Evolutionary conservation across 495 filamentous ascomycete species (phyloP), one percentile per base, ranked within the genome.

Genomic region (Trichocladium uniseriatum): DNA sequence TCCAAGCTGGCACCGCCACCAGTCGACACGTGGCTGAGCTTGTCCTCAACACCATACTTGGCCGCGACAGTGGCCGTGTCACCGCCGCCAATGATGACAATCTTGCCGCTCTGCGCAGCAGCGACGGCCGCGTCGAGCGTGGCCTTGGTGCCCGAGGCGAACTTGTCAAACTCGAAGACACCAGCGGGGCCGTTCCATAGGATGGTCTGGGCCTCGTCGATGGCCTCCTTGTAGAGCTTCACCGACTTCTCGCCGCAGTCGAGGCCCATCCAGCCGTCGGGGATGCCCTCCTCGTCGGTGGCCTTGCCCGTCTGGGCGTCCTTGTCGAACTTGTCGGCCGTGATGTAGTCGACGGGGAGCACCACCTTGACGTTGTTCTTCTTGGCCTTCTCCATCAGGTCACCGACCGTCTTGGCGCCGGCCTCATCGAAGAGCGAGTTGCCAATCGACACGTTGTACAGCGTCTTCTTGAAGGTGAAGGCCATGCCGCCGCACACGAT

Each of bases 391-490:
- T 92, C 82, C 49, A 94, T 75, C 51, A 99, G 77, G 52, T 87
- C 76, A 49, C 71, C 82, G 38, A 96, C 94, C 16, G 84, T 95
- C 84, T 96, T 90, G 76, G 84, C 80, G 47, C 92, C 92, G 16
- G 81, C 86, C 73, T 96, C 90, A 65, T 99, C 92, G 67, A 95
- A 99, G 47, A 97, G 78, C 37, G 79, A 86, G 76, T 81, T 87
- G 42, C 92, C 92, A 56, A 99, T 99, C 71, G 82, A 77, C 46
- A 98, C 81, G 61, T 76, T 74, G 70, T 96, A 81, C 34, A 97
- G 77, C 34, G 89, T 91, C 80, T 97, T 97, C n/a, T n/a, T n/a
- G 81, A 99, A 97, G 52, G 92, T 99, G 79, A 96, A 99, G 24
- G 92, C 89, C 92, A 99, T 99, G 55, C 84, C 92, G 55, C 92